Percentiles rank a stretch among this genome's conserved stretches.
Evolutionary conservation across 257 asterid species (phyloP).

Genomic region (Primulina tabacum): DNA sequence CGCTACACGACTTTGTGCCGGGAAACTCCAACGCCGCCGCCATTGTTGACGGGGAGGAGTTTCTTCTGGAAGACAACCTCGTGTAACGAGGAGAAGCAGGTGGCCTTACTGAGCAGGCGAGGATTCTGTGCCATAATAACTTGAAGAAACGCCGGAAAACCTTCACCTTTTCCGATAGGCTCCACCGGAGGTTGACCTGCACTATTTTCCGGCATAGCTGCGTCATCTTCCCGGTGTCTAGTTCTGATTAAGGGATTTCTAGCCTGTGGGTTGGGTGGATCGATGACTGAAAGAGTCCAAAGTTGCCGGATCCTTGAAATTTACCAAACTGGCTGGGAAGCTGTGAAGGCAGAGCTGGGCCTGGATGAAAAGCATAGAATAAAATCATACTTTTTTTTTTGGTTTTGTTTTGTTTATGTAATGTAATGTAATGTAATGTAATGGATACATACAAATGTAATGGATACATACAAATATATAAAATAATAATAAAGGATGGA

Average conservation of each 20-base stretch:
- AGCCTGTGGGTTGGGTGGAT: neutral
- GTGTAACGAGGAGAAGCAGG: slow-evolving; percentile 39
- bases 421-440: too few species aligned
- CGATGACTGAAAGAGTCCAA: neutral
- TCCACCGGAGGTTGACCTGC: slow-evolving; percentile 63
- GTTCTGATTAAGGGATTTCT: neutral
- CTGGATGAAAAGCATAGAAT: too few species aligned
- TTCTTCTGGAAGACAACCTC: slow-evolving; percentile 38
- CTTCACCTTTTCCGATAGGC: slow-evolving; percentile 48
- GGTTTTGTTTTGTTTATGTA: too few species aligned
- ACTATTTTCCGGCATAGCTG: slow-evolving; percentile 57
- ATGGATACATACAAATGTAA: too few species aligned
- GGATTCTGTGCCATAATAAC: slow-evolving; percentile 57
- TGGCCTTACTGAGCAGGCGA: slow-evolving; percentile 55
- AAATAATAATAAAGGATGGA: too few species aligned
- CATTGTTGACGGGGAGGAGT: slow-evolving; percentile 17
- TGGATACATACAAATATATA: too few species aligned
- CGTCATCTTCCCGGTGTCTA: slow-evolving; percentile 56
- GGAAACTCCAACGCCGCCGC: neutral
- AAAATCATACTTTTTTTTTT: too few species aligned
- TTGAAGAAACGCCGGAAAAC: slow-evolving; percentile 47
- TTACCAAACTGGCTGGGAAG: neutral
- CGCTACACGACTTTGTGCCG: slow-evolving; percentile 31
- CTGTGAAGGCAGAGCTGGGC: too few species aligned
- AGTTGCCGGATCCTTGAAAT: neutral